phyloP scores from a whole-genome alignment of 768 basidiomycete species.

The Tricholoma hemisulphureum region DNA sequence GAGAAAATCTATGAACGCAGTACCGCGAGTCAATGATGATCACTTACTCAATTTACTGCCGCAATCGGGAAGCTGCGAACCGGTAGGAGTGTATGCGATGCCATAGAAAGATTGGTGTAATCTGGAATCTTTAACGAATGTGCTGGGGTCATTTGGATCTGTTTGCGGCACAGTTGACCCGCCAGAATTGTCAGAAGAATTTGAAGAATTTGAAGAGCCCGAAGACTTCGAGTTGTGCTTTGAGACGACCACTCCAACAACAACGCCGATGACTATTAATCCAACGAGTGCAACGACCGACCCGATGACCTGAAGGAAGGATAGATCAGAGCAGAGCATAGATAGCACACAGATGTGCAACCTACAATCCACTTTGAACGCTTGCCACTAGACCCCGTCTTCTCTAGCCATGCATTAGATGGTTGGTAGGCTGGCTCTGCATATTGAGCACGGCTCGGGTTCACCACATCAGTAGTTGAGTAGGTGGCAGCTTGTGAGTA shows the following conservation, averaged over 20 bases:
- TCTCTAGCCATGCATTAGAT: constrained; percentile 18
- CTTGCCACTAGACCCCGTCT: constrained; percentile 5
- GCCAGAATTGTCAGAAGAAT: constrained; percentile 4
- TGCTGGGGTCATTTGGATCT: constrained; percentile 67
- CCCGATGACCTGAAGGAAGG: constrained; percentile 45
- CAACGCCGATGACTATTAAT: constrained; percentile 49
- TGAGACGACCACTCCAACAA: constrained; percentile 55
- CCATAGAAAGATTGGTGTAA: constrained; percentile 81
- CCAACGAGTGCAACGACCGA: constrained; percentile 33
- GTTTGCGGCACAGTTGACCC: constrained; percentile 23
- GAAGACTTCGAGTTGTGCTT: constrained; percentile 32
- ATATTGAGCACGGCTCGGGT: constrained; percentile 2
- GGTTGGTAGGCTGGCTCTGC: constrained; percentile 13
- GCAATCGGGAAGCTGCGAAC: constrained; percentile 70
- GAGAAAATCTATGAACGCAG: not conserved
- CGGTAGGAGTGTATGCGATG: constrained; percentile 80
- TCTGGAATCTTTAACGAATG: constrained; percentile 66
- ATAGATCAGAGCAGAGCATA: not conserved
- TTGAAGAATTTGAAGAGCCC: constrained; percentile 8
- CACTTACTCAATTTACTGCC: constrained; percentile 49
- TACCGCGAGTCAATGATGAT: not conserved
- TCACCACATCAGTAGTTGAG: constrained; percentile 13
- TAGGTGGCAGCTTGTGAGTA: constrained; percentile 18
- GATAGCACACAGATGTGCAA: not conserved
- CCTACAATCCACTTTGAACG: constrained; percentile 25